These are phyloP conservation scores for Phytopythium kandeliae DNA, from an alignment of 352 stramenopile species.

Conservation along the genomic window DNA sequence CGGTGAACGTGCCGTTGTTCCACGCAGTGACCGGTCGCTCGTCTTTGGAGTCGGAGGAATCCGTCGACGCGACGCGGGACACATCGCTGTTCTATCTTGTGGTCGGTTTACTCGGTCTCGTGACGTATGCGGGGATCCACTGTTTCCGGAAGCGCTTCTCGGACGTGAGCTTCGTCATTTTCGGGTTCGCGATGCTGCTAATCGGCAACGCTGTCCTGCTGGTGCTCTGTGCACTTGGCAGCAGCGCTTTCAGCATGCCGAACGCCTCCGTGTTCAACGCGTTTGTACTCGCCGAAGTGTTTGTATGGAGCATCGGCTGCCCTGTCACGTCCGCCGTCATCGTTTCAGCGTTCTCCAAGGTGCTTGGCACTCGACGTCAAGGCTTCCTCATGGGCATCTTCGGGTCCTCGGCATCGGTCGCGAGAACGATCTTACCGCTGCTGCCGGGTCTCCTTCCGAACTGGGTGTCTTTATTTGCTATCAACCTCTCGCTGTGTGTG, in stretches of 20 bases:
- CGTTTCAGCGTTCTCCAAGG: constrained; percentile 52
- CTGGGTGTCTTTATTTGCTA: constrained; percentile 34
- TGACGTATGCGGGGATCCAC: constrained; percentile 37
- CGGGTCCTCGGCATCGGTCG: constrained; percentile 44
- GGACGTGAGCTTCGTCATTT: constrained; percentile 36
- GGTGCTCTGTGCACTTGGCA: constrained; percentile 12
- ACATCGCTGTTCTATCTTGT: constrained; percentile 47
- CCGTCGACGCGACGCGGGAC: constrained; percentile 16
- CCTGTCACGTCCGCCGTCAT: constrained; percentile 47
- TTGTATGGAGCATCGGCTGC: constrained; percentile 63
- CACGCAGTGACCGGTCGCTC: constrained; percentile 31
- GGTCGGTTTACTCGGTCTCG: constrained; percentile 43
- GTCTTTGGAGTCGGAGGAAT: constrained; percentile 15
- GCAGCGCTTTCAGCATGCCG: background rate
- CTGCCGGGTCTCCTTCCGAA: constrained; percentile 40
- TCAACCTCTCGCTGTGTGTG: constrained; percentile 37
- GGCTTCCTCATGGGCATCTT: constrained; percentile 58
- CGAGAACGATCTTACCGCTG: constrained; percentile 53
- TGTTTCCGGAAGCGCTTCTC: constrained; percentile 24
- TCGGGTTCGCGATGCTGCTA: constrained; percentile 41
- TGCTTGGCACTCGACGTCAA: constrained; percentile 42
- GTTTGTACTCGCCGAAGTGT: constrained; percentile 37
- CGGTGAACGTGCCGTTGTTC: constrained; percentile 62
- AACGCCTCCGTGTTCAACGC: constrained; percentile 17
- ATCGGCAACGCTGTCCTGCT: constrained; percentile 44